Evolutionary conservation across 139 green algal species (phyloP).

Genomic region (Deuterostichococcus epilithicus): DNA sequence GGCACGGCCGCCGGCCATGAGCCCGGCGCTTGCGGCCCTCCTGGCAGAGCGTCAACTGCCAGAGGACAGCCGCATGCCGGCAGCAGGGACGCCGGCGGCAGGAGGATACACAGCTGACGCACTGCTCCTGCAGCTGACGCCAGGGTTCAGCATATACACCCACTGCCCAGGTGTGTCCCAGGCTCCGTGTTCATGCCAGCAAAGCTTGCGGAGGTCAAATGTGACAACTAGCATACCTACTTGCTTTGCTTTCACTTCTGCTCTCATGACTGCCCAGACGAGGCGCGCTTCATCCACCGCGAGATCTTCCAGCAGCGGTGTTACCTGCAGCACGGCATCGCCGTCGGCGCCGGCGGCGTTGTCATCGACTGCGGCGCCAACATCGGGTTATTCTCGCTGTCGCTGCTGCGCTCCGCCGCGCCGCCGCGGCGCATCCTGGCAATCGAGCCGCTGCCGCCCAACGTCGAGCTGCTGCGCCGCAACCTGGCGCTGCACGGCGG

Average conservation of each 20-base stretch:
- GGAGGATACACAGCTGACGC: neutral
- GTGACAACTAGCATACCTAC: neutral
- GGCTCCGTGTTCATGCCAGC: neutral
- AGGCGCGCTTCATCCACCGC: slow-evolving; percentile 9
- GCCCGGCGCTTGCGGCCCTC: neutral
- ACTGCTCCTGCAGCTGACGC: neutral
- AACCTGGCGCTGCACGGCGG: slow-evolving; percentile 20
- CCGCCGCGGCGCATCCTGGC: slow-evolving; percentile 1
- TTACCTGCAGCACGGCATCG: slow-evolving; percentile 20
- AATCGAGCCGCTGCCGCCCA: slow-evolving; percentile 25
- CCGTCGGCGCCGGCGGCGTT: slow-evolving; percentile 1
- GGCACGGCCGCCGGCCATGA: neutral
- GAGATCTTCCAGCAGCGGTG: slow-evolving; percentile 18
- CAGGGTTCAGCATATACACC: neutral
- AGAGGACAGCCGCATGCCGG: too few species aligned
- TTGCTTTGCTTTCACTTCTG: neutral
- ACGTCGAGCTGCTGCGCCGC: slow-evolving; percentile 8
- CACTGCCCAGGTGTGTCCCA: neutral
- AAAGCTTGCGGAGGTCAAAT: neutral
- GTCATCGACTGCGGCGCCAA: slow-evolving; percentile 37
- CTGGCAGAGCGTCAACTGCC: too few species aligned
- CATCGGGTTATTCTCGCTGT: slow-evolving; percentile 32
- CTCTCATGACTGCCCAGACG: neutral
- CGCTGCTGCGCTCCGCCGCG: neutral
- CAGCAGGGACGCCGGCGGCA: neutral